Evolutionary conservation across 2,329 filamentous ascomycete genomes (phyloP).

Genomic region (Onygenales sp.): DNA sequence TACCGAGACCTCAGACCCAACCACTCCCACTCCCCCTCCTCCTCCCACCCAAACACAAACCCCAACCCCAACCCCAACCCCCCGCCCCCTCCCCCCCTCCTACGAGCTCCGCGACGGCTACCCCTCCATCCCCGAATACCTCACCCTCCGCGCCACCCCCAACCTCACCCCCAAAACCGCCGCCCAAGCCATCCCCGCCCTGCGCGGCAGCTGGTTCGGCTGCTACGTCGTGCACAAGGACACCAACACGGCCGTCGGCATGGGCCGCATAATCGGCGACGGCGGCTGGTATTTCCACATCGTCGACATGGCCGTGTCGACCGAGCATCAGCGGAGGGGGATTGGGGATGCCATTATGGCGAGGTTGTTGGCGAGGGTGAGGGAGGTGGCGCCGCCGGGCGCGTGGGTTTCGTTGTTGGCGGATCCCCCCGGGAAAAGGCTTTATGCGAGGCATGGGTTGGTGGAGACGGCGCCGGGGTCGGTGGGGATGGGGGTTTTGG

Average conservation of each 20-base stretch:
- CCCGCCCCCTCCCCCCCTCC: slow-evolving; percentile 18
- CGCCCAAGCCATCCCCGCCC: slow-evolving; percentile 27
- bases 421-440: slow-evolving; percentile 33
- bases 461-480: slow-evolving; percentile 26
- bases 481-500: slow-evolving; percentile 29
- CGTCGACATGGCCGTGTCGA: slow-evolving; percentile 43
- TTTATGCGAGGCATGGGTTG: slow-evolving; percentile 42
- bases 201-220: slow-evolving; percentile 35
- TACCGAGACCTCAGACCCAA: neutral
- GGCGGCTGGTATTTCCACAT: slow-evolving; percentile 44
- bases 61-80: neutral
- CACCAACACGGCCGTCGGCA: slow-evolving; percentile 27
- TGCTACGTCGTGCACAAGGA: slow-evolving; percentile 27
- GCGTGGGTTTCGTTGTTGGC: slow-evolving; percentile 40
- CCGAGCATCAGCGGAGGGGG: slow-evolving; percentile 39
- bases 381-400: slow-evolving; percentile 29
- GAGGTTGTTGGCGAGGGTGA: slow-evolving; percentile 32
- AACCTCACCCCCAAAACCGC: slow-evolving; percentile 29
- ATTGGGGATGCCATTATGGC: slow-evolving; percentile 39
- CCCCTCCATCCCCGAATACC: slow-evolving; percentile 27
- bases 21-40: too few species aligned
- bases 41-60: neutral
- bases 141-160: slow-evolving; percentile 27
- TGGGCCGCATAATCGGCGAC: slow-evolving; percentile 44
- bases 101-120: slow-evolving; percentile 29